Conservation (phyloP, 1,139 yeast species). For the Magnusiomyces magnusii region DNA sequence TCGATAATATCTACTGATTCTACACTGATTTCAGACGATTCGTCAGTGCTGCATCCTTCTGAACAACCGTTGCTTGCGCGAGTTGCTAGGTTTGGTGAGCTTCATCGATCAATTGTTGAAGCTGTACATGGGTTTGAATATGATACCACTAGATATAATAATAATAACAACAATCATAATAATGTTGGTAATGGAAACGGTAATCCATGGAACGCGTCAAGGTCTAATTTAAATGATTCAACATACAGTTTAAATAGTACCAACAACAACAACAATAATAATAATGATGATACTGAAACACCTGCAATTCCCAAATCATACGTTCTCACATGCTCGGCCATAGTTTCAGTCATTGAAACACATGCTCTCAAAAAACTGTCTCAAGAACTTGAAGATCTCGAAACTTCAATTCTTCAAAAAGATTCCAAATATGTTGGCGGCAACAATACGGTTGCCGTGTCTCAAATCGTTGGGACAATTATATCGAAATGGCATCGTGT, state of each 20-base stretch:
- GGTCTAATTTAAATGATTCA: background rate
- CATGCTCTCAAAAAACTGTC: slow-evolving; percentile 18
- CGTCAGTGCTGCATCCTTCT: slow-evolving; percentile 14
- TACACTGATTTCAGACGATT: background rate
- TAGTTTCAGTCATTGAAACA: slow-evolving; percentile 18
- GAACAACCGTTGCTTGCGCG: slow-evolving; percentile 16
- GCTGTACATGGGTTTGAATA: slow-evolving; percentile 8
- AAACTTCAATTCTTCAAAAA: slow-evolving; percentile 17
- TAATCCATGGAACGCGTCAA: background rate
- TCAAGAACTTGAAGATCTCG: slow-evolving; percentile 19
- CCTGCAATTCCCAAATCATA: slow-evolving; percentile 18
- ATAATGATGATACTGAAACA: background rate
- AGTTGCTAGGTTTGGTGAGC: slow-evolving; percentile 20
- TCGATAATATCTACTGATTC: slow-evolving; percentile 16
- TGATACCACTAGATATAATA: background rate
- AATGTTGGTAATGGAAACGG: too few species aligned
- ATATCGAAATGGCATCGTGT: slow-evolving; percentile 21
- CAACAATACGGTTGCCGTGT: slow-evolving; percentile 20
- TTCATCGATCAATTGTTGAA: slow-evolving; percentile 16
- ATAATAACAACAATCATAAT: too few species aligned
- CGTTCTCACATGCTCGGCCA: slow-evolving; percentile 21
- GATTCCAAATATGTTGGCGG: slow-evolving; percentile 26
- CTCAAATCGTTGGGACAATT: slow-evolving; percentile 20
- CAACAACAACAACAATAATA: background rate
- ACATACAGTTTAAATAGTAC: background rate